Conservation (phyloP, 345 rosid species). For the Salix brachista region DNA sequence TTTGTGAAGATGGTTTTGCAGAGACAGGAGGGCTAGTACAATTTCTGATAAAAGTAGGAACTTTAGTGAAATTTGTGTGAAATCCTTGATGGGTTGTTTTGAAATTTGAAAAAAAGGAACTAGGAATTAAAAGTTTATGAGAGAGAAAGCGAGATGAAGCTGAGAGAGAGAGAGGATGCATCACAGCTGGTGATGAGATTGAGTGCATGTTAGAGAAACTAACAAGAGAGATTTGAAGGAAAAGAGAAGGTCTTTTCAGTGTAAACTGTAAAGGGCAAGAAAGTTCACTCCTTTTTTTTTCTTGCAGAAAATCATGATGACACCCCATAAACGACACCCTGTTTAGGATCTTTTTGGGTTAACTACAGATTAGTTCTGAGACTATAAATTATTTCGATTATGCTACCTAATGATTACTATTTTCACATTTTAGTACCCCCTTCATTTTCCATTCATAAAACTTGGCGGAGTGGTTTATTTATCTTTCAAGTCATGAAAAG, state of each 20-base stretch:
- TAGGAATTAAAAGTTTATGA: conserved; percentile 25
- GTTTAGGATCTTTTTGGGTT: no score
- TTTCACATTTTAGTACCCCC: no score
- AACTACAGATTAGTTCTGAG: no score
- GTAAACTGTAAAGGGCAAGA: not conserved
- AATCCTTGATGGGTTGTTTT: conserved; percentile 16
- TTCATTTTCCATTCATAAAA: no score
- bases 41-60: conserved; percentile 31
- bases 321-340: no score
- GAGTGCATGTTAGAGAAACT: conserved; percentile 28
- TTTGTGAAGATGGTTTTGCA: conserved; percentile 72
- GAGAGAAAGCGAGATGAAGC: conserved; percentile 37
- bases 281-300: not conserved
- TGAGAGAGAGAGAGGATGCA: conserved; percentile 45
- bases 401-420: no score
- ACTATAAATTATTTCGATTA: no score
- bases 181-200: conserved; percentile 35
- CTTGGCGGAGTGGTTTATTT: no score
- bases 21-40: conserved; percentile 46
- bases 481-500: no score
- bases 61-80: conserved; percentile 17
- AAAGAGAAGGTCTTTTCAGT: not conserved
- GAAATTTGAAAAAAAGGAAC: conserved; percentile 29
- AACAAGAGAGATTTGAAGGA: not conserved
- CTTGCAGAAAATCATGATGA: no score